A percentile compares a stretch with the other conserved stretches of the same genome.
phyloP scores from a whole-genome alignment of 345 rosid species.

The Xanthoceras sorbifolium region DNA sequence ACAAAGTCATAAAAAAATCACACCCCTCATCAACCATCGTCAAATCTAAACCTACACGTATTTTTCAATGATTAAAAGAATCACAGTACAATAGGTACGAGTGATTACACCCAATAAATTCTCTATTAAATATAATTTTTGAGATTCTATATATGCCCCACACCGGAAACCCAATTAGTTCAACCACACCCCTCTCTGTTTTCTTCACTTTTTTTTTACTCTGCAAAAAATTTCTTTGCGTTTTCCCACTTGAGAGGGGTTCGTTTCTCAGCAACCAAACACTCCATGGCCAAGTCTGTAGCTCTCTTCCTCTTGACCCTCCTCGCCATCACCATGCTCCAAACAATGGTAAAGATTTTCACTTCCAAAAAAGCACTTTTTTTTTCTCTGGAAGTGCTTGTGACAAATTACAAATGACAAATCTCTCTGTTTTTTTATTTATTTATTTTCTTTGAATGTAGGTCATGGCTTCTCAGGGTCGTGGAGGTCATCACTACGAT shows the following conservation, averaged over 20 bases:
- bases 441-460: conserved; percentile 20
- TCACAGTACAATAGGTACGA: neutral
- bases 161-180: neutral
- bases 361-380: neutral
- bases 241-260: conserved; percentile 11
- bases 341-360: conserved; percentile 48
- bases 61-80: neutral
- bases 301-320: conserved; percentile 56
- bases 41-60: neutral
- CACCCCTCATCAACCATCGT: neutral
- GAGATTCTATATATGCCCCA: conserved; percentile 39
- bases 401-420: neutral
- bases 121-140: neutral
- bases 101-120: neutral
- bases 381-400: too few relatives aligned
- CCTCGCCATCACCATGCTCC: conserved; percentile 66
- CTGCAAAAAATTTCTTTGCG: neutral
- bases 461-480: conserved; percentile 50
- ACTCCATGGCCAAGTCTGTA: conserved; percentile 54
- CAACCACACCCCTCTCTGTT: conserved; percentile 33
- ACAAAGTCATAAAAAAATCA: too few relatives aligned
- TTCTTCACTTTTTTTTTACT: neutral
- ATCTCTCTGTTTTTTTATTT: neutral
- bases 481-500: conserved; percentile 47
- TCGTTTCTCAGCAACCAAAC: conserved; percentile 7